Conservation (phyloP, 805 yeast species). For the Ogataea neopini region DNA sequence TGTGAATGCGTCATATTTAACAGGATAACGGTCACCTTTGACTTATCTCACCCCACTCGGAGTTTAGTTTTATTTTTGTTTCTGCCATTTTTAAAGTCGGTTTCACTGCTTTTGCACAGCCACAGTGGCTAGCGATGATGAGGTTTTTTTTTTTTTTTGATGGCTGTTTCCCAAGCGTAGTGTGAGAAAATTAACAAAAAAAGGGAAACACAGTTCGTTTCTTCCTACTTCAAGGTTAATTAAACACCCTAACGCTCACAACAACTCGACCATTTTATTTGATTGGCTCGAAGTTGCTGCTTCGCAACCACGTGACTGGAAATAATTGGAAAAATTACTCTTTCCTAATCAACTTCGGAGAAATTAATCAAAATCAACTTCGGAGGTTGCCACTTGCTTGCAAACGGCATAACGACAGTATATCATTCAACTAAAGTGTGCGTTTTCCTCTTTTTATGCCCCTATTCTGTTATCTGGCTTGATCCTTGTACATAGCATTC, state of each 20-base stretch:
- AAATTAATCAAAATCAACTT: not conserved
- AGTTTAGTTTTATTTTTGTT: not conserved
- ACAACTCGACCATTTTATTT: not conserved
- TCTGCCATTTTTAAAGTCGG: not conserved
- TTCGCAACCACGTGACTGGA: not conserved
- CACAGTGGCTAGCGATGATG: constrained; percentile 4
- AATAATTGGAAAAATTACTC: not conserved
- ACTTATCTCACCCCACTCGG: too few relatives aligned
- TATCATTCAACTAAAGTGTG: not conserved
- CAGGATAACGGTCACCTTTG: too few relatives aligned
- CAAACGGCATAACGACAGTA: not conserved
- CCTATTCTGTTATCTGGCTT: constrained; percentile 4
- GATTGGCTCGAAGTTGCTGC: not conserved
- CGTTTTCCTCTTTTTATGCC: not conserved
- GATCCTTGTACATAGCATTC: constrained; percentile 10
- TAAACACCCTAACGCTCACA: not conserved
- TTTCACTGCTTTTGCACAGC: too few relatives aligned
- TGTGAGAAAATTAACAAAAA: constrained; percentile 2
- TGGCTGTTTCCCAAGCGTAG: constrained; percentile 7
- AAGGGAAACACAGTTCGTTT: constrained; percentile 1
- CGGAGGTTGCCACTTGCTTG: constrained; percentile 1
- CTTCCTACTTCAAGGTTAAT: not conserved
- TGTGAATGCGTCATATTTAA: too few relatives aligned
- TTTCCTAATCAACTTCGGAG: not conserved
- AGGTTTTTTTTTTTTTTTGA: constrained; percentile 2